Base-by-base conservation (phyloP, 139 green algal genomes). In the Haematococcus sp. region DNA sequence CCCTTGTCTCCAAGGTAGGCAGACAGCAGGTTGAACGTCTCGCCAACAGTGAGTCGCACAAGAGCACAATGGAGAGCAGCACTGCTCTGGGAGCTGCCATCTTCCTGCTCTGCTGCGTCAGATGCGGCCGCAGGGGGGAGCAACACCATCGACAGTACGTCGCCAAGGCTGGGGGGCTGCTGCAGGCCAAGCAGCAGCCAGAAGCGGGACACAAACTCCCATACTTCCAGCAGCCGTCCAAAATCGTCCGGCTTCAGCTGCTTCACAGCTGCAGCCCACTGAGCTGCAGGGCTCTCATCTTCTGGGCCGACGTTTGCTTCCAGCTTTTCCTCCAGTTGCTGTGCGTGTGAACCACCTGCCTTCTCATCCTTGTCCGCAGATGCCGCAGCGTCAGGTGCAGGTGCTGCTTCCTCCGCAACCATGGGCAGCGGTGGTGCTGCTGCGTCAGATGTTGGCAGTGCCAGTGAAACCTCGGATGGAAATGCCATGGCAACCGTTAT, bases 141-240 rank as follows among this genome's bases (percentile, higher is more conserved):
- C 27, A 64, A 43, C 5, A 68, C 23, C 44, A 76, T 49, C 17
- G 43, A 27, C 43, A 80, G 71, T 28, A 70, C 52, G 66, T 63
- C 69, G 19, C 49, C 33, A 20, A 84, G 35, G 2, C 52, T 65
- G 55, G 74, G 65, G 22, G 64, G 65, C 2, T 30, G 31, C 4
- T 86, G 55, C 44, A 93, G 51, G 5, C 65, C 70, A 54, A 93
- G 64, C 32, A 80, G 52, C 23, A 71, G 74, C 19, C 46, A 71
- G 76, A 91, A 90, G 31, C 81, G 71, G 55, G 73, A 76, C 46
- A 72, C 32, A 68, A 93, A 89, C 63, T 89, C 78, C 82, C 86
- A 90, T 1, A 54, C 76, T 35, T 63, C 28, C 34, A 84, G 54
- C 71, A 86, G 67, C 73, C 66, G 72, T 46, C 75, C 43, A 4